Evolutionary conservation across 306 rosid species (phyloP), one percentile per base, ranked within the genome.

Genomic region (Trifolium fragiferum): DNA sequence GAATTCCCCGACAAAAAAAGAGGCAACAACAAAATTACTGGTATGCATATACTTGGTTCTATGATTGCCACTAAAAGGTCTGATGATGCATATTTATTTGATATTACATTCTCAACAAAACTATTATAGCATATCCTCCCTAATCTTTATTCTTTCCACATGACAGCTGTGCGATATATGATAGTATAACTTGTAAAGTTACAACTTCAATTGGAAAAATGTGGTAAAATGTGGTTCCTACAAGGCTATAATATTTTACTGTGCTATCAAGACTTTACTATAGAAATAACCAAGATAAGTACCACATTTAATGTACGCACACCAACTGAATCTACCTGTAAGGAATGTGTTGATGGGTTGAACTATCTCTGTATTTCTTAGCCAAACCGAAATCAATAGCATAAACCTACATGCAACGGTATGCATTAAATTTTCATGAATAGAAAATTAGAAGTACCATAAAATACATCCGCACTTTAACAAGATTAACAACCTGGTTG

Each of bases 301-400:
- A 76, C 14, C 2, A 5, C 13, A 25, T 47, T 54, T 18, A 38
- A 44, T 68, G 78, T 57, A 79, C 10, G 78, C 51, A 79, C 10
- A 47, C 12, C 18, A 16, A 25, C 62, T 25, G 57, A 85, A 79
- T 81, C 76, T 50, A 94, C 98, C 98, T 94, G 84, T 94, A 91
- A 66, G 98, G 98, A 79, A 94, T 94, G 83, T 94, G 98, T 80
- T 88, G 98, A 77, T 90, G 98, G 41, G 94, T 88, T 74, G 97
- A 70, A 82, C 89, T 89, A 75, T 93, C 98, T 82, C 97, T 82
- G 64, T 91, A 93, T 84, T 93, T 91, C 92, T 93, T 93, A 63
- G 98, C 98, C 84, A 93, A 87, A 77, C 98, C 98, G 81, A 93
- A 93, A 76, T 93, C 98, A 87, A 91, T 93, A 44, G 91, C 64